Base-by-base conservation (phyloP, 306 rosid genomes). In the Quercus wislizeni region DNA sequence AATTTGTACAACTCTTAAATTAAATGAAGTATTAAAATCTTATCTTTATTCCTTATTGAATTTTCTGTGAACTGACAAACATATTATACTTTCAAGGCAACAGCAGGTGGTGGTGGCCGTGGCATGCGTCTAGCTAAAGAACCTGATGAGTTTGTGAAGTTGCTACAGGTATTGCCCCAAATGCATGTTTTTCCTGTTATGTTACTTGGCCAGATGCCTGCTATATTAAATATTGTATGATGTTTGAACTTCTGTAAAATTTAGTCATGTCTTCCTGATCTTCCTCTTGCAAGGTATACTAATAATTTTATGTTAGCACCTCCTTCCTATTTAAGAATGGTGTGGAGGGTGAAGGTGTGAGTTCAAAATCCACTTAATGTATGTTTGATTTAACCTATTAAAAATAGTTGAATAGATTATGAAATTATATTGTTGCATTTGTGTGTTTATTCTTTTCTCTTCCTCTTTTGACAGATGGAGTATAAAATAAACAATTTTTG, bases 51-150 rank as follows among this genome's bases (percentile, higher is more conserved):
- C 81, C 52, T 8, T 19, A 8, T 19, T 67, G 27, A 67, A 46
- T 64, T 81, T 81, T 30, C 28, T 81, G 84, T 78, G 55, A 76
- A 73, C 84, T 90, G 85, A 85, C 77, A 79, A 78, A 30, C 27
- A 23, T 84, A 35, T 79, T 79, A 23, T 80, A 41, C 74, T 87
- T 82, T 78, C 57, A 79, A 95, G 98, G 99, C 99, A 84, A 95
- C 98, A 69, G 99, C 98, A 17, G 99, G 99, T 74, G 99, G 99
- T 58, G 98, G 99, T 82, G 99, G 99, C 70, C 98, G 99, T 76
- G 98, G 98, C 75, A 95, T 93, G 99, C 93, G 98, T 71, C 99
- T 95, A 78, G 99, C 99, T 78, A 93, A 95, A 89, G 94, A 86
- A 82, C 98, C 99, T 72, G 94, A 81, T 4, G 99, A 95, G 88